phyloP scores from a whole-genome alignment of 768 basidiomycete genomes.

The Xerocomus potaroensis region DNA sequence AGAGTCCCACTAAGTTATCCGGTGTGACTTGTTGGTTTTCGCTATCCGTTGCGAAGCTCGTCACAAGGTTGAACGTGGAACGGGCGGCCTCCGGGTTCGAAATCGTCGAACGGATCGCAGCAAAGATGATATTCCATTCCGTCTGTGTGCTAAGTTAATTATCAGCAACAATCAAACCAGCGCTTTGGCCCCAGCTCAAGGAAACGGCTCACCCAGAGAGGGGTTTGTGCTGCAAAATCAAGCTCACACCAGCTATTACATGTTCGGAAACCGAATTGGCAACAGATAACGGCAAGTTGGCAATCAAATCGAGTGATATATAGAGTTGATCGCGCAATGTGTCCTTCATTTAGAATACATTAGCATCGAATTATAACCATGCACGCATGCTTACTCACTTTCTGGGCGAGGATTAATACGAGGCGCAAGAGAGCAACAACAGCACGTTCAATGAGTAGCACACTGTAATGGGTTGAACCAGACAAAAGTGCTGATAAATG shows the following conservation, averaged over 20 bases:
- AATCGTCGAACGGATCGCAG: constrained; percentile 80
- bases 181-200: background rate
- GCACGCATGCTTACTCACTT: constrained; percentile 44
- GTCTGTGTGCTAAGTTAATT: constrained; percentile 65
- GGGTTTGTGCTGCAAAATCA: constrained; percentile 71
- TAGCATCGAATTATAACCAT: background rate
- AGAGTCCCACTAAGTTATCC: constrained; percentile 79
- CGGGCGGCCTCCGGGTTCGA: constrained; percentile 85
- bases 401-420: constrained; percentile 76
- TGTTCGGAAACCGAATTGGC: constrained; percentile 88
- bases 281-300: constrained; percentile 71
- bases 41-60: constrained; percentile 59
- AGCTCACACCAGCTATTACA: constrained; percentile 74
- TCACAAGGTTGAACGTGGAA: constrained; percentile 76
- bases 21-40: constrained; percentile 54
- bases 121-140: constrained; percentile 93
- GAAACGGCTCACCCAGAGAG: constrained; percentile 50
- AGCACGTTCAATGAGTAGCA: constrained; percentile 89
- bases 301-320: constrained; percentile 86
- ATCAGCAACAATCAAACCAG: constrained; percentile 2
- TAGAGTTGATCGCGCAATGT: constrained; percentile 90
- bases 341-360: constrained; percentile 42
- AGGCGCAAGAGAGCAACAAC: constrained; percentile 84
- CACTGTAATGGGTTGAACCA: constrained; percentile 75
- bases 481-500: constrained; percentile 81